Conservation (phyloP, 2,329 filamentous ascomycete genomes). For the Zasmidium citrigriseum region DNA sequence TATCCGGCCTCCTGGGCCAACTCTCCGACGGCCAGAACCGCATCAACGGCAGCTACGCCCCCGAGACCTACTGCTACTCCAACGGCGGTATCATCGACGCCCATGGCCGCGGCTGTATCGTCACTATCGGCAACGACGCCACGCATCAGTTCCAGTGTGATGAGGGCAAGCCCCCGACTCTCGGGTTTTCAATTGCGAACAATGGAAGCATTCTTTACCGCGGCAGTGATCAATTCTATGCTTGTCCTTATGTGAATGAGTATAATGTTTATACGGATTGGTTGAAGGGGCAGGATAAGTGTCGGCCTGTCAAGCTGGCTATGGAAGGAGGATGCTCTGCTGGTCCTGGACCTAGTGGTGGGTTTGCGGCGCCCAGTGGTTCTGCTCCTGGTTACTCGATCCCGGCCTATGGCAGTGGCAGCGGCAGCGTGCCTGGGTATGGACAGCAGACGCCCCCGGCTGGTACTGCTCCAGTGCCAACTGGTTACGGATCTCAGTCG, state of each 20-base stretch:
- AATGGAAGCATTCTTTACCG: conserved; percentile 17
- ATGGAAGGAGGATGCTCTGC: conserved; percentile 16
- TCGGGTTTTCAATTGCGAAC: conserved; percentile 16
- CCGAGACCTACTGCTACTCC: conserved; percentile 18
- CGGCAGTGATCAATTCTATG: conserved; percentile 19
- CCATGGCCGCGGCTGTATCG: conserved; percentile 8
- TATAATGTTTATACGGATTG: conserved; percentile 21
- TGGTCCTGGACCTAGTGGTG: conserved; percentile 6
- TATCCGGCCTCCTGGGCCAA: conserved; percentile 23
- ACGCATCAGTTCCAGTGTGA: conserved; percentile 24
- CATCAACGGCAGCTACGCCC: conserved; percentile 17
- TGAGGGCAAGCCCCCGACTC: conserved; percentile 12
- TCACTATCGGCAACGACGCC: conserved; percentile 16
- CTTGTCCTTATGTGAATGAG: conserved; percentile 17
- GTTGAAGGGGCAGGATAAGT: conserved; percentile 18
- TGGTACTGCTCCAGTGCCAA: background rate
- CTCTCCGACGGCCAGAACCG: conserved; percentile 24
- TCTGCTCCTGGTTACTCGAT: background rate
- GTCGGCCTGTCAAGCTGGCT: conserved; percentile 17
- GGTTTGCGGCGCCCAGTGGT: background rate
- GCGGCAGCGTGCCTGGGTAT: conserved; percentile 5
- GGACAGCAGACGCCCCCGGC: background rate
- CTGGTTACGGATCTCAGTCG: background rate
- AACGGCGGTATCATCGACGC: conserved; percentile 18
- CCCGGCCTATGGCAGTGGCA: background rate